Conservation (phyloP, 768 basidiomycete species). For the Holtermannia corniformis region DNA sequence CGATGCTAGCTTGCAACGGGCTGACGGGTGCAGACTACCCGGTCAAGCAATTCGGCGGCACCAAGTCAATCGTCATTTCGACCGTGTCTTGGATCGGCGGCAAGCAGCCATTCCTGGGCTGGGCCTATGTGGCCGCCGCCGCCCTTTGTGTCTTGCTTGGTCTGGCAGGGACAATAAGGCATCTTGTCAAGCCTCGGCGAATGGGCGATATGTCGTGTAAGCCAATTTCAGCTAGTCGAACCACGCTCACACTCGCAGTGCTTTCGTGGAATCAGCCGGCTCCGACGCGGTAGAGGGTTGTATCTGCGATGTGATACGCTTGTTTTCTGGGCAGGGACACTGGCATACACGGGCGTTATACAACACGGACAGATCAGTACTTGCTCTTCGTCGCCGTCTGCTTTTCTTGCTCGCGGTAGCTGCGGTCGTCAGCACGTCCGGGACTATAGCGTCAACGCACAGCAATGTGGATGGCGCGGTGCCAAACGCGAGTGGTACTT, state of each 20-base stretch:
- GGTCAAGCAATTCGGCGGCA: constrained; percentile 78
- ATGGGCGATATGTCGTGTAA: constrained; percentile 40
- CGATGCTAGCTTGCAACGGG: constrained; percentile 6
- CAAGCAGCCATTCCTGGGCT: constrained; percentile 95
- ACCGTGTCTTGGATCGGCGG: constrained; percentile 99
- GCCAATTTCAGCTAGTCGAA: constrained; percentile 5
- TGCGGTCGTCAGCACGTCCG: no score
- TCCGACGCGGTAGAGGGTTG: background rate
- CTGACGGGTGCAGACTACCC: constrained; percentile 65
- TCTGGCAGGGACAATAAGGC: constrained; percentile 76
- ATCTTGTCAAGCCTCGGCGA: constrained; percentile 77
- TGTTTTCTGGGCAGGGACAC: no score
- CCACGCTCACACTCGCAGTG: constrained; percentile 17
- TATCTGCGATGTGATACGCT: no score
- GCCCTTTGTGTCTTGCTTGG: constrained; percentile 80
- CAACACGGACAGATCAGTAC: no score
- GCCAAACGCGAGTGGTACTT: constrained; percentile 31
- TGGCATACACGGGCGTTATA: no score
- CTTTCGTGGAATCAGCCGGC: constrained; percentile 38
- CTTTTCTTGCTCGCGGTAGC: background rate
- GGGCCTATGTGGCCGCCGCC: constrained; percentile 90
- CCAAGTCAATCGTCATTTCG: constrained; percentile 92
- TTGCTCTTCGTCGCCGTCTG: background rate
- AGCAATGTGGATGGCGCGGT: constrained; percentile 33
- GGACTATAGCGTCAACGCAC: constrained; percentile 20